These are phyloP conservation scores for Rosa rugosa DNA, from an alignment of 306 rosid species.

Conservation along the genomic window DNA sequence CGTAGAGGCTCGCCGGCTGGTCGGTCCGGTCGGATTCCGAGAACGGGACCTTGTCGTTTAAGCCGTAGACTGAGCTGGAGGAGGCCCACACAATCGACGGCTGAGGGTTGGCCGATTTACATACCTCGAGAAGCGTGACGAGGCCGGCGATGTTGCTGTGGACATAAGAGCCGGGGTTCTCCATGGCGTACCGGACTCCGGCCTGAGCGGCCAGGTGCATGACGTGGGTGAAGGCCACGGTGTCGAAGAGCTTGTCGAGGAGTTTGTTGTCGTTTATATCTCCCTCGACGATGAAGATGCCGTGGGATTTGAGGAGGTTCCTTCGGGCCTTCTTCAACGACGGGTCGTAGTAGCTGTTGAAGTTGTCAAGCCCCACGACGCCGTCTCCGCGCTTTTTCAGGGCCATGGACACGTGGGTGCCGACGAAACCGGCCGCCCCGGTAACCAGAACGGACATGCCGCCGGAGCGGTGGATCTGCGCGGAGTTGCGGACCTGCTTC, in stretches of 20 bases:
- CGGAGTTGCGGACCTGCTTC: constrained; percentile 75
- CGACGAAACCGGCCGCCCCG: constrained; percentile 80
- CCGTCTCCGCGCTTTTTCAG: constrained; percentile 72
- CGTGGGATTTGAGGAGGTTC: constrained; percentile 39
- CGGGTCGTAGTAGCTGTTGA: constrained; percentile 82
- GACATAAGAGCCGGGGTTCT: constrained; percentile 75
- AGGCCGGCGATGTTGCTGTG: constrained; percentile 93
- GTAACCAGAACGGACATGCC: constrained; percentile 80
- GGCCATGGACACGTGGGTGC: constrained; percentile 73
- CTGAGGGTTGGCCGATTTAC: constrained; percentile 74
- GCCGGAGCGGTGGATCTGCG: constrained; percentile 62
- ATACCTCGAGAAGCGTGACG: constrained; percentile 71
- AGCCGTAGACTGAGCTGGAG: constrained; percentile 85
- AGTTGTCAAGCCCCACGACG: constrained; percentile 79
- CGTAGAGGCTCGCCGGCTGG: constrained; percentile 72
- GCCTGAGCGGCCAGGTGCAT: constrained; percentile 97
- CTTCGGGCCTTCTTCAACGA: constrained; percentile 70
- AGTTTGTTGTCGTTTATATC: constrained; percentile 71
- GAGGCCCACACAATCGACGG: constrained; percentile 83
- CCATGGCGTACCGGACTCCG: constrained; percentile 89
- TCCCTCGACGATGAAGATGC: constrained; percentile 65
- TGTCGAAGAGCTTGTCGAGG: constrained; percentile 67
- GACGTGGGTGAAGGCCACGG: constrained; percentile 77
- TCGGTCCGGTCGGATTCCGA: constrained; percentile 78
- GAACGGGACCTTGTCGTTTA: constrained; percentile 67